These are phyloP conservation scores for Daedaleopsis nitida DNA, from an alignment of 768 basidiomycete genomes.

Conservation along the genomic window DNA sequence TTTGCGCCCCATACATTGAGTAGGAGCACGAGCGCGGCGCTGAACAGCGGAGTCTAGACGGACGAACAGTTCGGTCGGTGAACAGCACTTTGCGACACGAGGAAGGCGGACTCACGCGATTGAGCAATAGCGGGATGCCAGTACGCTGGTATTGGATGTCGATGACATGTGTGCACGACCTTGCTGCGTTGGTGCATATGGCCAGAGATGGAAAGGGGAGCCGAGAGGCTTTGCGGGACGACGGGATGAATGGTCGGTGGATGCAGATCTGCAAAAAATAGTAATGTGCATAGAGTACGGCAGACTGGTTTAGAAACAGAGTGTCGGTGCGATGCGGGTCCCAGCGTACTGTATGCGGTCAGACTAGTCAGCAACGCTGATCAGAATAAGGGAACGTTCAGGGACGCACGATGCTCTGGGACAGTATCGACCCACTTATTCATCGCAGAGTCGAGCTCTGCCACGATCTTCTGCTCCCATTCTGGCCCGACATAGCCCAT, in stretches of 20 bases:
- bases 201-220: constrained; percentile 66
- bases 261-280: constrained; percentile 66
- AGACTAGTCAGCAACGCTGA: not conserved
- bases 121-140: constrained; percentile 1
- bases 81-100: not conserved
- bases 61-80: not conserved
- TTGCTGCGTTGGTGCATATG: constrained; percentile 82
- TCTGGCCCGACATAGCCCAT: constrained; percentile 37
- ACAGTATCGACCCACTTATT: constrained; percentile 64
- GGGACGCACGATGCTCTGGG: constrained; percentile 50
- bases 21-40: constrained; percentile 47
- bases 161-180: constrained; percentile 71
- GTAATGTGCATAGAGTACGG: constrained; percentile 42
- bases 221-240: constrained; percentile 45
- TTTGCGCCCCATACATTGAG: constrained; percentile 51
- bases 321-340: constrained; percentile 24
- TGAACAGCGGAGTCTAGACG: constrained; percentile 36
- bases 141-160: constrained; percentile 45
- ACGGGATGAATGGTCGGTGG: constrained; percentile 80
- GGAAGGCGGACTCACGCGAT: constrained; percentile 3
- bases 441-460: constrained; percentile 62
- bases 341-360: constrained; percentile 26
- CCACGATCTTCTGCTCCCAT: constrained; percentile 54
- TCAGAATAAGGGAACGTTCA: too few species aligned
- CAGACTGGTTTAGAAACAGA: constrained; percentile 36